phyloP scores from a whole-genome alignment of 73 alveolate genomes.

The Durusdinium trenchii region DNA sequence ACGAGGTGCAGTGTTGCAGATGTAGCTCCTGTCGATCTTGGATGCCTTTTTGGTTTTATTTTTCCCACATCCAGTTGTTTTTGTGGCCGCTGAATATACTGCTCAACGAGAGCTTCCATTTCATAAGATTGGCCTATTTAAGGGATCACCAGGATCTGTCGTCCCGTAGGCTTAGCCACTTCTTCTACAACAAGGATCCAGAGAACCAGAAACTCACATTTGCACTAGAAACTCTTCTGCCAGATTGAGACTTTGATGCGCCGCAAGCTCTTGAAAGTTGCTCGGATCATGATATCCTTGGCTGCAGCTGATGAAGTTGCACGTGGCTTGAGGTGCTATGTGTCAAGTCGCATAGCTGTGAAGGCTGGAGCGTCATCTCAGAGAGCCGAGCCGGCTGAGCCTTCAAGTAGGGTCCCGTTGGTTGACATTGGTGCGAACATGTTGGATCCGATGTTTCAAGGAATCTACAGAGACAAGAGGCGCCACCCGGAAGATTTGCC shows the following conservation, averaged over 20 bases:
- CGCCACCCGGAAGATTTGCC: conserved; percentile 64
- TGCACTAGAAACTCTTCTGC: no score
- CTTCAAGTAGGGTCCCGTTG: not conserved
- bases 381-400: not conserved
- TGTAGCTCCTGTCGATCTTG: no score
- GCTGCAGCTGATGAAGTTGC: conserved; percentile 42
- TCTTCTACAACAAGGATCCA: no score
- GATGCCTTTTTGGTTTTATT: no score
- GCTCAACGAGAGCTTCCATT: no score
- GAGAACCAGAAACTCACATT: no score
- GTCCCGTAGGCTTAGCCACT: no score
- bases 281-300: conserved; percentile 62
- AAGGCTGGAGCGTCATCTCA: not conserved
- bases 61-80: no score
- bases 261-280: not conserved
- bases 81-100: no score
- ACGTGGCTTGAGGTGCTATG: conserved; percentile 69
- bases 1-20: no score
- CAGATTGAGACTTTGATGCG: conserved; percentile 1
- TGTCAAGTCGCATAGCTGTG: not conserved
- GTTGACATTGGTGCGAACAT: conserved; percentile 92
- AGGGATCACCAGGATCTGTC: no score
- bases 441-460: conserved; percentile 95
- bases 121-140: no score
- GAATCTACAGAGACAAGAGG: conserved; percentile 70